Percentiles rank a stretch among this genome's conserved stretches.
phyloP scores from a whole-genome alignment of 192 early-diverging fungal species.

The Gigaspora rosea region DNA sequence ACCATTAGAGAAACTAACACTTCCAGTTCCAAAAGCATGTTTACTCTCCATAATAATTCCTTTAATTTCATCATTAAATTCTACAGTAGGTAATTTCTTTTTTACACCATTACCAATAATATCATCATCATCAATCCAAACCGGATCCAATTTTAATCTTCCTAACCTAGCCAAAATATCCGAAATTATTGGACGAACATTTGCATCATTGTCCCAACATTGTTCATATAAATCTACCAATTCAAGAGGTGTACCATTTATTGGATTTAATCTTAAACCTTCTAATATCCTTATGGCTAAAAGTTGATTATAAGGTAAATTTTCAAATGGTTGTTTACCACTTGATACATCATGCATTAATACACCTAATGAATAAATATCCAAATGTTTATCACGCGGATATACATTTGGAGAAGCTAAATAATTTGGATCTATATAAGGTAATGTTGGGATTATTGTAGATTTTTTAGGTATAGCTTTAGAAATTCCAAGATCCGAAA shows the following conservation, averaged over 20 bases:
- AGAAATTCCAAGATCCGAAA: background rate
- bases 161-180: background rate
- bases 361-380: slow-evolving; percentile 16
- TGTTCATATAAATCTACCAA: slow-evolving; percentile 42
- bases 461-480: background rate
- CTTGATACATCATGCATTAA: slow-evolving; percentile 16
- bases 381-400: background rate
- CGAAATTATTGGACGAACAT: slow-evolving; percentile 15
- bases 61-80: too few relatives aligned
- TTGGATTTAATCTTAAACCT: slow-evolving; percentile 30
- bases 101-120: background rate
- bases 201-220: slow-evolving; percentile 46
- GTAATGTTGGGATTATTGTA: background rate
- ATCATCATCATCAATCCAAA: background rate
- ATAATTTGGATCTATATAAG: slow-evolving; percentile 8
- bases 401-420: background rate
- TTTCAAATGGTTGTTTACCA: background rate
- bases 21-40: too few relatives aligned
- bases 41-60: too few relatives aligned
- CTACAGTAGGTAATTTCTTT: background rate
- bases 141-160: background rate
- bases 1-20: too few relatives aligned
- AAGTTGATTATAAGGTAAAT: background rate
- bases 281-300: slow-evolving; percentile 27
- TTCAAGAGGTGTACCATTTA: slow-evolving; percentile 36